Conservation (phyloP, 495 filamentous ascomycete species). For the Trichoderma gamsii region DNA sequence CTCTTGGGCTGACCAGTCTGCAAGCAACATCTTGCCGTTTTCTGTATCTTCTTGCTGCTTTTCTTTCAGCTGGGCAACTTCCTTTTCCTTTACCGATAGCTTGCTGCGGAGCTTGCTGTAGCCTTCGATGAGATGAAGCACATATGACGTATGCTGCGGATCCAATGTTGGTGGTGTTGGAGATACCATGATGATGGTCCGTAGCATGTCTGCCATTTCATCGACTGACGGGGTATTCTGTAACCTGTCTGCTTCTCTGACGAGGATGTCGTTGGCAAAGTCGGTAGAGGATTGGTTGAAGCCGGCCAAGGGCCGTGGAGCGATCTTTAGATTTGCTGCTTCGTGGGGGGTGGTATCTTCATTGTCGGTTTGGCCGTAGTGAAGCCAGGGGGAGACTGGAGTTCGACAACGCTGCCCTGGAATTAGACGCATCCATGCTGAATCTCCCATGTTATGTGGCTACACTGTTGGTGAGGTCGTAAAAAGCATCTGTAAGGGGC, state of each 20-base stretch:
- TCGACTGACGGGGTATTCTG: constrained; percentile 38
- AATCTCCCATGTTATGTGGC: constrained; percentile 10
- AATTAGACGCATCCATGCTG: constrained; percentile 1
- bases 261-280: not conserved
- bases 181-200: constrained; percentile 32
- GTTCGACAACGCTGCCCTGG: constrained; percentile 2
- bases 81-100: constrained; percentile 18
- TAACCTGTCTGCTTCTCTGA: constrained; percentile 8
- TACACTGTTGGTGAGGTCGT: not conserved
- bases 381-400: not conserved
- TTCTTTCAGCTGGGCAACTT: constrained; percentile 27
- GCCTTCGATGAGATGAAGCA: constrained; percentile 38
- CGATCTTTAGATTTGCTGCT: not conserved
- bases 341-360: not conserved
- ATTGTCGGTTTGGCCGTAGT: not conserved
- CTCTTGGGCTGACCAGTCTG: constrained; percentile 40
- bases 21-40: constrained; percentile 31
- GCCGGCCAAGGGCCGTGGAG: not conserved
- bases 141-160: constrained; percentile 34
- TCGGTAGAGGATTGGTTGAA: not conserved
- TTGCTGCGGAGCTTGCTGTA: constrained; percentile 25
- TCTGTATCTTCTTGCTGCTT: constrained; percentile 35
- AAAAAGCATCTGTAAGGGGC: not conserved
- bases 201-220: constrained; percentile 39
- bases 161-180: constrained; percentile 28